Conservation (phyloP, 805 yeast species). For the Phaffomyces opuntiae region DNA sequence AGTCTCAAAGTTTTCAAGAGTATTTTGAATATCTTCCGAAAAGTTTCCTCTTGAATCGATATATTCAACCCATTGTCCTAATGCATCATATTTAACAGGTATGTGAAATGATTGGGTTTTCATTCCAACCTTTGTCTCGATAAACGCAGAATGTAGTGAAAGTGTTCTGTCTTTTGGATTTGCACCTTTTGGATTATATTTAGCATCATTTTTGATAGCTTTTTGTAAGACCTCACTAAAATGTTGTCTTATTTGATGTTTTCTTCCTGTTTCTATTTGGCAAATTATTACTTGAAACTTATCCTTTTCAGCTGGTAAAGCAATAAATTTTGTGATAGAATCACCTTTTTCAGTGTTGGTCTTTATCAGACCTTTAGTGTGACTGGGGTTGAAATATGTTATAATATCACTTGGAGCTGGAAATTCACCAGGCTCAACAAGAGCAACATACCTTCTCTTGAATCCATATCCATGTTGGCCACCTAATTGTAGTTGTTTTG, state of each 20-base stretch:
- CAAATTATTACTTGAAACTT: slow-evolving; percentile 20
- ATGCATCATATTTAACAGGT: slow-evolving; percentile 12
- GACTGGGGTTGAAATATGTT: neutral
- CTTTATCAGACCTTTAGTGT: slow-evolving; percentile 2
- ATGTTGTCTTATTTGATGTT: slow-evolving; percentile 34
- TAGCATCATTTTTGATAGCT: slow-evolving; percentile 27
- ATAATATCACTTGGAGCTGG: neutral
- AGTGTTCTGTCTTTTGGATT: slow-evolving; percentile 13
- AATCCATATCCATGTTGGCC: slow-evolving; percentile 30
- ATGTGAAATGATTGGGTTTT: neutral
- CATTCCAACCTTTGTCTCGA: slow-evolving; percentile 27
- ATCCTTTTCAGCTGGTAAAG: slow-evolving; percentile 9
- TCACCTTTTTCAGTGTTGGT: slow-evolving; percentile 2
- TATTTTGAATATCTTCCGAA: slow-evolving; percentile 12
- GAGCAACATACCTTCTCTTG: slow-evolving; percentile 30
- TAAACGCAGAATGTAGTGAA: slow-evolving; percentile 32
- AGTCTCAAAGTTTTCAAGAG: slow-evolving; percentile 19
- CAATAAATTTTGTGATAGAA: slow-evolving; percentile 12
- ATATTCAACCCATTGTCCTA: slow-evolving; percentile 23
- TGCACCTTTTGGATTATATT: slow-evolving; percentile 17
- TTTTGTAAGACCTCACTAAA: slow-evolving; percentile 14
- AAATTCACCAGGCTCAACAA: slow-evolving; percentile 6
- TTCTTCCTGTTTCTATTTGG: slow-evolving; percentile 32
- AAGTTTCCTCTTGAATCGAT: slow-evolving; percentile 23
- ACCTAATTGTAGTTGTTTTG: slow-evolving; percentile 26